These are phyloP conservation scores for Trifolium pratense DNA, from an alignment of 306 rosid genomes.

Conservation along the genomic window DNA sequence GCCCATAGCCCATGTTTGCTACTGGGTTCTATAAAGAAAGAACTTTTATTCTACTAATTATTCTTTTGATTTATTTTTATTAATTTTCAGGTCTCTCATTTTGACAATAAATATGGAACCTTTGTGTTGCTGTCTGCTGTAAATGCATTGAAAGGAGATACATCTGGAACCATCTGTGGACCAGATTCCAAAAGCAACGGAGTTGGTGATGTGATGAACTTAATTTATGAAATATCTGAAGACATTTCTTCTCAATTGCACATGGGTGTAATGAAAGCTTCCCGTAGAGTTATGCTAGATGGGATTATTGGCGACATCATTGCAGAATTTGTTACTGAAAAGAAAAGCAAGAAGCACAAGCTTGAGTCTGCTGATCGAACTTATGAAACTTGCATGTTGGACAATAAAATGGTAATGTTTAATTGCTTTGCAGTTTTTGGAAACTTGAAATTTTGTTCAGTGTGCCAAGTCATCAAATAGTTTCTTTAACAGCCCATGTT, in stretches of 20 bases:
- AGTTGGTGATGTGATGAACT: slow-evolving; percentile 45
- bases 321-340: slow-evolving; percentile 65
- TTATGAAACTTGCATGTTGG: slow-evolving; percentile 46
- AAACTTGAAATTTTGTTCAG: slow-evolving; percentile 19
- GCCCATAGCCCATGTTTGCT: slow-evolving; percentile 29
- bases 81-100: slow-evolving; percentile 72
- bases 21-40: slow-evolving; percentile 17
- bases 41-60: slow-evolving; percentile 20
- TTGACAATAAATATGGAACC: slow-evolving; percentile 57
- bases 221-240: slow-evolving; percentile 70
- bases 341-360: slow-evolving; percentile 59
- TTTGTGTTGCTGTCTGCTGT: slow-evolving; percentile 59
- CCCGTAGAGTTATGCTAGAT: slow-evolving; percentile 88
- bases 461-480: slow-evolving; percentile 39
- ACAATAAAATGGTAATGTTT: slow-evolving; percentile 56
- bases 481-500: slow-evolving; percentile 60
- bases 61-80: slow-evolving; percentile 34
- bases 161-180: slow-evolving; percentile 47
- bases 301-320: slow-evolving; percentile 80
- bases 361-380: slow-evolving; percentile 51
- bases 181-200: slow-evolving; percentile 54
- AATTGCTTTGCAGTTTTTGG: slow-evolving; percentile 29
- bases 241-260: slow-evolving; percentile 83
- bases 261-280: slow-evolving; percentile 72
- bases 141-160: slow-evolving; percentile 61